Base-by-base conservation (phyloP, 2,329 filamentous ascomycete genomes). In the Trichoderma pleuroti region DNA sequence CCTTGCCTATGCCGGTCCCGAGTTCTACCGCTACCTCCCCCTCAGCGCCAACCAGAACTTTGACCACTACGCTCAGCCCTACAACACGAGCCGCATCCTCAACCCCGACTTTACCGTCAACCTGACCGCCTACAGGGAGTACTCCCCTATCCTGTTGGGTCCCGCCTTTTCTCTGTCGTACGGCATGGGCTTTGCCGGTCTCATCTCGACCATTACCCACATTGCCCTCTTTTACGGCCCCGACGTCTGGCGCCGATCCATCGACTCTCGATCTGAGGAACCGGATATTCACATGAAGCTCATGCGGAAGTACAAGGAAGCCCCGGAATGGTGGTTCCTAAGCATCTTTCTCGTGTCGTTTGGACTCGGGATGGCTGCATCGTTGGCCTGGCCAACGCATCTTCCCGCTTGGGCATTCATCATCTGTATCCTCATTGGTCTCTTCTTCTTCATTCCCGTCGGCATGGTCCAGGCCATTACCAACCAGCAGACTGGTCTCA, bases 261-360 rank as follows among this genome's bases (percentile, higher is more conserved):
- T 74, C 56, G 76, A 76, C 54, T 76, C 77, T 24, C 76, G 77
- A 34, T 77, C 78, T 56, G 78, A 86, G 24, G 83, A 85, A 68
- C 79, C 80, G 18, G 86, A 88, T 74, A 77, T 88, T 5, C 87
- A 88, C 73, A 78, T 81, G 61, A 83, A 83, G 71, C 81, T 90
- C 67, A 90, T 90, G 87, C 76, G 80, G 39, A 85, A 84, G 70
- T 90, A 88, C 76, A 82, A 83, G 71, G 80, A 86, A 42, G 85
- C 84, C 0, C 88, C 88, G 0, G 77, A 84, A 46, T 89, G 85
- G 86, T 90, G 87, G 87, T 90, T 88, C 72, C 74, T 76, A 0
- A 72, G 72, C 8, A 78, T 86, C n/a, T 82, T 85, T 26, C 71
- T 82, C 4, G 26, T 83, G 66, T 86, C 87, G 78, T 79, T 88